Base-by-base conservation (phyloP, 805 yeast genomes). In the Hanseniaspora clermontiae region DNA sequence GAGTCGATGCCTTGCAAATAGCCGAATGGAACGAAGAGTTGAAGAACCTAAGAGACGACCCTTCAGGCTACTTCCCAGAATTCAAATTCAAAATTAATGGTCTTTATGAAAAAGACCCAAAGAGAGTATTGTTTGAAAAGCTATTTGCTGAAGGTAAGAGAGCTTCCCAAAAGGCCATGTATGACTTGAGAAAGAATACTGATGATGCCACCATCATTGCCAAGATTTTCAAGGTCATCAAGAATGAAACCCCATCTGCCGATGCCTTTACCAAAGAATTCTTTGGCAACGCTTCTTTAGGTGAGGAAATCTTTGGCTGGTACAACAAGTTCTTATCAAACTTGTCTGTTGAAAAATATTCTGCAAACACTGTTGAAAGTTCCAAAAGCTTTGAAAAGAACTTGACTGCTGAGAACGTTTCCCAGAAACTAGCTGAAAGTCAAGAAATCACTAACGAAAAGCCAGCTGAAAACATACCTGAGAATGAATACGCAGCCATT, bases 21-120 rank as follows among this genome's bases (percentile, higher is more conserved):
- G 72, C 76, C 31, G 76, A 78, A 60, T 91, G 90, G 93, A 88
- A 88, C 70, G 72, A 76, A 59, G 84, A 79, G 68, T 83, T 90
- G 7, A 74, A 75, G 27, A 68, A 73, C 38, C 89, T 79, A 66
- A 66, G 68, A 64, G 63, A 70, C 63, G 59, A 79, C 71, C 81
- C 78, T 68, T 59, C 50, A 9, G 55, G 55, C 5, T 46, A 46
- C 40, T 61, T 64, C 55, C 64, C 63, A 58, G 73, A 68, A 62
- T 74, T 74, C 57, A 61, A 65, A 61, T 55, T 65, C 42, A 53
- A 53, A n/a, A 53, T 53, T 9, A 47, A 53, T 11, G 57, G 57
- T 45, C 31, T 53, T 20, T 52, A 48, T 24, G 49, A 52, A 70
- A 51, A 74, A 76, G 58, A 68, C 72, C 60, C 71, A 52, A 61